phyloP scores from a whole-genome alignment of 371 early-diverging fungal genomes.

The Mortierella sp. region DNA sequence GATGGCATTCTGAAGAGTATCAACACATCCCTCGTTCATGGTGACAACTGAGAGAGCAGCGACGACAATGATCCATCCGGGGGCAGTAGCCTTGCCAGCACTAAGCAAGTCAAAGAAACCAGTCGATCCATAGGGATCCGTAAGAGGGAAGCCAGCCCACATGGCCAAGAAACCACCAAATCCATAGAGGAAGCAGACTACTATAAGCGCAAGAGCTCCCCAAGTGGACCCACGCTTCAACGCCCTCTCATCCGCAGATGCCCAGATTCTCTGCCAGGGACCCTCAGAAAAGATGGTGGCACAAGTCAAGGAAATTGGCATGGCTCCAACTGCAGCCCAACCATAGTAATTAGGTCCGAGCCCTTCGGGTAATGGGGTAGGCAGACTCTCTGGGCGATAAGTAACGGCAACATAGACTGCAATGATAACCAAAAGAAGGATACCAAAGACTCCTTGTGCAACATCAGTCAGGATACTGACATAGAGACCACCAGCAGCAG shows the following conservation, averaged over 20 bases:
- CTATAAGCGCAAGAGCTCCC: slow-evolving; percentile 56
- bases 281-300: slow-evolving; percentile 70
- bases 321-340: slow-evolving; percentile 61
- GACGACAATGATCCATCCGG: slow-evolving; percentile 60
- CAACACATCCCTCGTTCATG: slow-evolving; percentile 71
- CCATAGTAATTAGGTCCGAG: slow-evolving; percentile 64
- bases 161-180: slow-evolving; percentile 67
- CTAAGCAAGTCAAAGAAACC: slow-evolving; percentile 65
- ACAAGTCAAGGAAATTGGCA: slow-evolving; percentile 64
- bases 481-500: slow-evolving; percentile 70
- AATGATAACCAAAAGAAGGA: slow-evolving; percentile 57
- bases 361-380: slow-evolving; percentile 56
- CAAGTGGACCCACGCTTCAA: slow-evolving; percentile 60
- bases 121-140: slow-evolving; percentile 42
- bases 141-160: slow-evolving; percentile 61
- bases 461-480: slow-evolving; percentile 71
- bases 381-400: slow-evolving; percentile 61
- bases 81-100: slow-evolving; percentile 44
- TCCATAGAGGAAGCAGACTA: slow-evolving; percentile 68
- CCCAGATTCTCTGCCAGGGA: slow-evolving; percentile 75
- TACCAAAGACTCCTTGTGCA: slow-evolving; percentile 63
- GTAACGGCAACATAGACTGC: slow-evolving; percentile 65
- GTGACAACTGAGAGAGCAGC: slow-evolving; percentile 55
- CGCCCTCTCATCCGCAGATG: slow-evolving; percentile 63
- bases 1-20: slow-evolving; percentile 69